Base-by-base conservation (phyloP, 163 green algal species). In the Picocystis sp. region DNA sequence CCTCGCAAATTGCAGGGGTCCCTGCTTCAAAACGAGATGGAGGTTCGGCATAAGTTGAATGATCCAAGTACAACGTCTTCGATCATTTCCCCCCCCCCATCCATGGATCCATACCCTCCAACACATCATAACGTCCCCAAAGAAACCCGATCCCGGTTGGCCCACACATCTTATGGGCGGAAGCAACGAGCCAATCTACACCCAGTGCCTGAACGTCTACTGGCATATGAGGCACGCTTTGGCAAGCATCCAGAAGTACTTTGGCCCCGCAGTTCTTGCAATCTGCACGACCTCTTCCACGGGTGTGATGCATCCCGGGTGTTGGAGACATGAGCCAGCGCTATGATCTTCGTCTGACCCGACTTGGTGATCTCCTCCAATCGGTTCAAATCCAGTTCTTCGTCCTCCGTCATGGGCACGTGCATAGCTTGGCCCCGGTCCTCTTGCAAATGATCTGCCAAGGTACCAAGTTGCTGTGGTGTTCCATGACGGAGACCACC, bases 91-190 rank as follows among this genome's bases (percentile, higher is more conserved):
- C 91, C 91, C 22, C 91, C 91, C 88, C 88, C 78, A 91, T 85
- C 67, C 81, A 98, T 0, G 91, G 91, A 15, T 76, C 74, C 91
- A 99, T 99, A 19, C 57, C 35, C 55, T 88, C 67, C 42, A 98
- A 73, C 47, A 93, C 29, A 10, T 93, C 79, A 3, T 64, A 64
- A 38, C 58, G 79, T 50, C 84, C 91, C 84, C 93, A 99, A 19
- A 99, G 74, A 67, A 99, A 96, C 17, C 89, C 91, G 43, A 94
- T 92, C 62, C 90, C 91, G 9, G 90, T 96, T n/a, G 91, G 87
- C 0, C 72, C 90, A 54, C 82, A 93, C 80, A 95, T 92, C 70
- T 99, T 99, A 75, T 99, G 91, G 2, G 53, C 70, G 15, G 76
- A 90, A 5, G 73, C 87, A 33, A 95, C 91, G 23, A 96, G 81